Percentiles rank a stretch among this genome's conserved stretches.
Evolutionary conservation across 169 alveolate genomes (phyloP).

Genomic region (Sarcocystis neurona): DNA sequence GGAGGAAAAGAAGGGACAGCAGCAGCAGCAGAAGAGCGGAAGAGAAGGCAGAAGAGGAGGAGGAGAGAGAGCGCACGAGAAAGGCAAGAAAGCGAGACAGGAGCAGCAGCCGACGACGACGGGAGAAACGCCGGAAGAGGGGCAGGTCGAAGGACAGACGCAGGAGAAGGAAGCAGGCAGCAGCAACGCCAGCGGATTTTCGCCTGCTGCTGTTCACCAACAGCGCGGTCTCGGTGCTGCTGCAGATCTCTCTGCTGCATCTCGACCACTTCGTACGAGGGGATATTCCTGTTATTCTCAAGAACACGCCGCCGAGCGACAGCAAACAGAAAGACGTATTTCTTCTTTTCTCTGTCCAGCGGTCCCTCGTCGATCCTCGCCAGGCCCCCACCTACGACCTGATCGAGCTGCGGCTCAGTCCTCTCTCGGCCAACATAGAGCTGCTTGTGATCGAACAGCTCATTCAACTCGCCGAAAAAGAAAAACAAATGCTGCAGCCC

Average conservation of each 20-base stretch:
- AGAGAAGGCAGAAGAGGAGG: neutral
- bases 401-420: slow-evolving; percentile 77
- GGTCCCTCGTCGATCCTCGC: slow-evolving; percentile 67
- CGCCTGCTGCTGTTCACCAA: slow-evolving; percentile 39
- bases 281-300: slow-evolving; percentile 86
- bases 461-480: slow-evolving; percentile 79
- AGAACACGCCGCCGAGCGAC: slow-evolving; percentile 61
- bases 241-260: slow-evolving; percentile 50
- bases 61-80: neutral
- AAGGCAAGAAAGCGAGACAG: neutral
- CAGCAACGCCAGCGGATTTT: slow-evolving; percentile 11
- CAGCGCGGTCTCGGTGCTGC: slow-evolving; percentile 16
- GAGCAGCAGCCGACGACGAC: neutral
- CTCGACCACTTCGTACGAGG: slow-evolving; percentile 88
- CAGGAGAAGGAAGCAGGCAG: neutral
- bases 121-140: neutral
- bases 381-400: slow-evolving; percentile 82
- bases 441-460: slow-evolving; percentile 85
- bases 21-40: neutral
- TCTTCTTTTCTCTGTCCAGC: slow-evolving; percentile 59
- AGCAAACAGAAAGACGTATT: slow-evolving; percentile 52
- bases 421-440: slow-evolving; percentile 85
- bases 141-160: neutral
- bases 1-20: too few species aligned
- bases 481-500: slow-evolving; percentile 69